phyloP scores from a whole-genome alignment of 2,329 filamentous ascomycete genomes.

The Cordyceps farinosa region DNA sequence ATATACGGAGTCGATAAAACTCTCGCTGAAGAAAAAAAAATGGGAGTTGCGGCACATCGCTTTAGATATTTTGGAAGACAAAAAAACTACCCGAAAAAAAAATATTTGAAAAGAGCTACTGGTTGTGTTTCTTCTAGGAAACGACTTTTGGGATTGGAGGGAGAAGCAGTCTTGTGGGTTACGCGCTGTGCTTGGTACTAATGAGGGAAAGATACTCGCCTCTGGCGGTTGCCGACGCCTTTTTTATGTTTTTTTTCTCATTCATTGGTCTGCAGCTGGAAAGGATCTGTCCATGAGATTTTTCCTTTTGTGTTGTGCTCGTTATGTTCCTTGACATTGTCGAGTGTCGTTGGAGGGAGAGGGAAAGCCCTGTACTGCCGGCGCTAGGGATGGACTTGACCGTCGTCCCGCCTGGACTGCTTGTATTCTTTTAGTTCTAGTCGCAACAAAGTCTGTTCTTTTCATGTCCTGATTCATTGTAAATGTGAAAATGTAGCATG shows the following conservation, averaged over 20 bases:
- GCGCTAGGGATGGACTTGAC: constrained; percentile 76
- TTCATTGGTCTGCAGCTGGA: constrained; percentile 19
- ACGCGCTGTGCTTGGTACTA: constrained; percentile 61
- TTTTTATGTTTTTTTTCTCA: constrained; percentile 18
- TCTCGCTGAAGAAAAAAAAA: too few relatives aligned
- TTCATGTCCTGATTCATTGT: background rate
- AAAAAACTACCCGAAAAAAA: background rate
- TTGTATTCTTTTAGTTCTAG: constrained; percentile 18
- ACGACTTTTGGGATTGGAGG: constrained; percentile 7
- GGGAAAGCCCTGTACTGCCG: constrained; percentile 97
- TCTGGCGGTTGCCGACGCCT: constrained; percentile 30
- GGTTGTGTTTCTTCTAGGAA: background rate
- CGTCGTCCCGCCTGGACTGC: constrained; percentile 62
- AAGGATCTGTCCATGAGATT: background rate
- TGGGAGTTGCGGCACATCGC: background rate
- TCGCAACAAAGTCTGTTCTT: constrained; percentile 18
- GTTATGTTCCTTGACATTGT: constrained; percentile 18
- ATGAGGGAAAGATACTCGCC: constrained; percentile 99
- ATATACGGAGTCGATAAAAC: background rate
- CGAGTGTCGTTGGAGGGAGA: constrained; percentile 44
- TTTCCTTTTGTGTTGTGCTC: constrained; percentile 19
- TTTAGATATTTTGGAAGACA: background rate
- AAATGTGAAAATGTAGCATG: background rate
- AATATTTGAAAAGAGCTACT: background rate
- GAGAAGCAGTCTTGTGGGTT: constrained; percentile 17